Base-by-base conservation (phyloP, 1,139 yeast genomes). In the Hansenula sp. region DNA sequence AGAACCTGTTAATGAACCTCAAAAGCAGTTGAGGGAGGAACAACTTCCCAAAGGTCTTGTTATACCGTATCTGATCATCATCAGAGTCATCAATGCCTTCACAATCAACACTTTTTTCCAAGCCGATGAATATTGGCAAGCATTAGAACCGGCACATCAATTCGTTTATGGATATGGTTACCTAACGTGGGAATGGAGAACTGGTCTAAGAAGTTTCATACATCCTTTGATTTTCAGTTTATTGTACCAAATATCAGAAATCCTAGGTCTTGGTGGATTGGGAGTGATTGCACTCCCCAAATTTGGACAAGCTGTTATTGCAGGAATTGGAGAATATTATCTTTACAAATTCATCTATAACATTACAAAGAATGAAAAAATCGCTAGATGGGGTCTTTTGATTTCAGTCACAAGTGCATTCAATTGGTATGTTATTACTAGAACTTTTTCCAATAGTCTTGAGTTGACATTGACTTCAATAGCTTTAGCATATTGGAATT, bases 41-140 rank as follows among this genome's bases (percentile, higher is more conserved):
- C 48, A 43, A 7, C 41, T 48, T 1, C 54, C 53, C 11, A 33
- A 34, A 10, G 48, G 49, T 3, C 15, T 48, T 1, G 30, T 47
- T 3, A 36, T 57, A 1, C 57, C 57, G 3, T 55, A 55, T 33
- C 41, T 75, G 10, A 47, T 64, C 17, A 41, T 63, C 2, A 58
- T 75, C 16, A 66, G 97, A 35, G 50, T 84, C 5, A 32, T 79
- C 55, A 90, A 90, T 62, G 76, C 95, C 0, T 61, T 87, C 24
- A 62, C 80, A 0, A 75, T 79, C 6, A 63, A 62, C 46, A 89
- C 98, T 0, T 94, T 81, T 60, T 93, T 93, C 66, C 99, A 94
- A 62, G 94, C 99, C 0, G 99, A 94, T 63, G 99, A 94, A 63
- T 94, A 74, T 66, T 94, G 84, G 79, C 99, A 94, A 64, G 73